These are phyloP conservation scores for Acacia crassicarpa DNA, from an alignment of 306 rosid genomes.

Conservation along the genomic window DNA sequence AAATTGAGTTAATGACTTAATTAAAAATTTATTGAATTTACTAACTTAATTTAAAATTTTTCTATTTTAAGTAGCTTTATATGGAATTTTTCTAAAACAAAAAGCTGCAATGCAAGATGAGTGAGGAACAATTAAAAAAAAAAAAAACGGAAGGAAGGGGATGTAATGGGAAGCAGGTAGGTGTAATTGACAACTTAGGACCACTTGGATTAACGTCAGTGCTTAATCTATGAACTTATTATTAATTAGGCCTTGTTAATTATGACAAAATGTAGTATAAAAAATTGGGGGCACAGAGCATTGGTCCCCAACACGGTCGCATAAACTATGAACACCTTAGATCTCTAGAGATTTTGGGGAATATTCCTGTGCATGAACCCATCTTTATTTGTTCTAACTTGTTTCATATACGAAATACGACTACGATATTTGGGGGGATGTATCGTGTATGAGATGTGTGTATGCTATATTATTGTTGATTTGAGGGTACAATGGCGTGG, in stretches of 20 bases:
- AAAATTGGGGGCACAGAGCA: neutral
- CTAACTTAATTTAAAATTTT: no score
- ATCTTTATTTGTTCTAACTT: neutral
- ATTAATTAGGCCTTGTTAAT: neutral
- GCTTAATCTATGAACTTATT: neutral
- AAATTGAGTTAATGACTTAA: no score
- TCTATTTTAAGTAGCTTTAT: no score
- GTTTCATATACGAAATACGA: neutral
- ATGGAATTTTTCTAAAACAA: no score
- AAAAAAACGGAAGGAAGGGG: neutral
- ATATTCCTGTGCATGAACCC: constrained; percentile 56
- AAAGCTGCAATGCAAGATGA: neutral
- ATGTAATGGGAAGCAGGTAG: neutral
- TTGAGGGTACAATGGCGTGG: neutral
- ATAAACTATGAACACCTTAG: constrained; percentile 29
- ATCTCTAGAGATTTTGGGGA: constrained; percentile 38
- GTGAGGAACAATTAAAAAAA: neutral
- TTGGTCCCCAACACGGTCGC: constrained; percentile 34
- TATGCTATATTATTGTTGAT: neutral
- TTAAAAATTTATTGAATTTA: no score
- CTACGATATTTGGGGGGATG: neutral
- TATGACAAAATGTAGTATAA: neutral
- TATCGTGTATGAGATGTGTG: neutral
- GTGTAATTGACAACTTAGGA: neutral
- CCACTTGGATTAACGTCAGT: neutral